Evolutionary conservation across 768 basidiomycete species (phyloP).

Genomic region (Collybia mongolica): DNA sequence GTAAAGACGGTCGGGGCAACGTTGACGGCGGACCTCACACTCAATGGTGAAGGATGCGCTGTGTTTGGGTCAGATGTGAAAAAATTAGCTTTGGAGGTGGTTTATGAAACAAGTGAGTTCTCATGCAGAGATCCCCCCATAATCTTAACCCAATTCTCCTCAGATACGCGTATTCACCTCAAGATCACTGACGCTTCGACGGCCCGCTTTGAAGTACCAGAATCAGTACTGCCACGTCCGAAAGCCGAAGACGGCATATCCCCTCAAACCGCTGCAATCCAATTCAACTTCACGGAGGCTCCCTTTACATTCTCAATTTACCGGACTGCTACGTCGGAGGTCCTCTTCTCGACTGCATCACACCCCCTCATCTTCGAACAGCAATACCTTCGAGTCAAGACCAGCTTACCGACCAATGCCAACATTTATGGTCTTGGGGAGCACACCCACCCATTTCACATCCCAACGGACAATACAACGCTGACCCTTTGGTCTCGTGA

Average conservation of each 20-base stretch:
- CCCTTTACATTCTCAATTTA: slow-evolving; percentile 64
- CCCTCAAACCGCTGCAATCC: slow-evolving; percentile 38
- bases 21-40: slow-evolving; percentile 50
- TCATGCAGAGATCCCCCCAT: background rate
- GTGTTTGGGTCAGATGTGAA: slow-evolving; percentile 58
- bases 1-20: slow-evolving; percentile 34
- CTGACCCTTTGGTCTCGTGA: slow-evolving; percentile 67
- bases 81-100: slow-evolving; percentile 46
- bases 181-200: slow-evolving; percentile 55
- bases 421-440: slow-evolving; percentile 84
- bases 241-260: slow-evolving; percentile 21
- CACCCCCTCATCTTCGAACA: slow-evolving; percentile 72
- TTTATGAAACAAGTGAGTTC: slow-evolving; percentile 55
- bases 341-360: slow-evolving; percentile 59
- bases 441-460: slow-evolving; percentile 64
- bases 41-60: slow-evolving; percentile 53
- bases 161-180: slow-evolving; percentile 59
- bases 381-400: slow-evolving; percentile 75
- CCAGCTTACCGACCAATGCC: slow-evolving; percentile 52
- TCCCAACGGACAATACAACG: slow-evolving; percentile 45
- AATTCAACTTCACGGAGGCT: slow-evolving; percentile 56
- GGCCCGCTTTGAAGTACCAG: slow-evolving; percentile 63
- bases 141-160: background rate
- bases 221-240: slow-evolving; percentile 59
- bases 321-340: slow-evolving; percentile 48